Conservation (phyloP, 129 eudicot genomes). For the Oenanthe sinensis region DNA sequence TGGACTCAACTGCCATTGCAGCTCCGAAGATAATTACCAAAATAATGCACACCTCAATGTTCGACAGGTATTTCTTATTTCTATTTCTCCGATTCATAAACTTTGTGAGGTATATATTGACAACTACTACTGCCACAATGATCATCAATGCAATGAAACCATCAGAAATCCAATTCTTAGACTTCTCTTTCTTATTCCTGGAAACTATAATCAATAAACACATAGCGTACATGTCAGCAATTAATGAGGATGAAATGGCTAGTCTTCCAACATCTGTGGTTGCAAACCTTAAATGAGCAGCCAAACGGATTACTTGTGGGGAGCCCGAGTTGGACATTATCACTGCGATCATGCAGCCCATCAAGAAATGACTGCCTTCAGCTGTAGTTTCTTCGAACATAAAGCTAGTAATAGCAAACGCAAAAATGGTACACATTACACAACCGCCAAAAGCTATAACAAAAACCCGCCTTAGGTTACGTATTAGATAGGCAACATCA, state of each 20-base stretch:
- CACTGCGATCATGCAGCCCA: conserved; percentile 48
- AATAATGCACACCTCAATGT: conserved; percentile 47
- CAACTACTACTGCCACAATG: conserved; percentile 38
- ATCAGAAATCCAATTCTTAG: conserved; percentile 28
- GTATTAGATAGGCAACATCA: conserved; percentile 54
- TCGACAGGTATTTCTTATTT: conserved; percentile 60
- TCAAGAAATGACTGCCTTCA: conserved; percentile 31
- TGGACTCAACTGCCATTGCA: conserved; percentile 55
- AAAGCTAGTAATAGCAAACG: conserved; percentile 50
- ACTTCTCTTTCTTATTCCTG: conserved; percentile 21
- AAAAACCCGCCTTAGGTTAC: conserved; percentile 52
- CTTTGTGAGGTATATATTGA: conserved; percentile 34
- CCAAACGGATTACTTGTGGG: conserved; percentile 64
- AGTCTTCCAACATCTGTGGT: conserved; percentile 75
- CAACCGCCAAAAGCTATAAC: conserved; percentile 50
- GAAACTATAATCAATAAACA: conserved; percentile 40
- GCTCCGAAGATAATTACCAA: conserved; percentile 47
- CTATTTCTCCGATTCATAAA: conserved; percentile 63
- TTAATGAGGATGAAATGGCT: conserved; percentile 55
- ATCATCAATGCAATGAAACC: conserved; percentile 30
- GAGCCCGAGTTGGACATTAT: conserved; percentile 70
- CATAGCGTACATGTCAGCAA: conserved; percentile 55
- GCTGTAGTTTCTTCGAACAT: conserved; percentile 45
- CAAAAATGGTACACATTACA: conserved; percentile 53
- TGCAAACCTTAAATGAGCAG: conserved; percentile 63